A percentile compares a stretch with the other conserved stretches of the same genome.
These are phyloP conservation scores for Suillus subluteus DNA, from an alignment of 768 basidiomycete genomes.

Conservation along the genomic window DNA sequence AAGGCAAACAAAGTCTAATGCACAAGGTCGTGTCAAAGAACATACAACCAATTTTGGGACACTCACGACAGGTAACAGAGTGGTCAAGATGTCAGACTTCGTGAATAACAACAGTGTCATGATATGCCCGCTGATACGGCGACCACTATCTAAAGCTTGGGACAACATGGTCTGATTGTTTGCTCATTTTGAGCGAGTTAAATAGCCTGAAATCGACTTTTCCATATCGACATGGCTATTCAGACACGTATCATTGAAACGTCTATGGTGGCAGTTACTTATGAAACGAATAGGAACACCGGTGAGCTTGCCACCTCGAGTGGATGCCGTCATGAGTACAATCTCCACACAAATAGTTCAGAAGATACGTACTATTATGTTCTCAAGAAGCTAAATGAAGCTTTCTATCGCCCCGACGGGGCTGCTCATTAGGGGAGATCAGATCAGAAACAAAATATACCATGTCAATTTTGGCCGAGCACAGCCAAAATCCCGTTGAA, in stretches of 20 bases:
- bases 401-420: not conserved
- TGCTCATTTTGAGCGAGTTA: not conserved
- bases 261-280: not conserved
- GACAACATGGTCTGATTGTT: slow-evolving; percentile 1
- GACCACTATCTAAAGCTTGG: slow-evolving; percentile 1
- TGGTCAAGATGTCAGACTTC: slow-evolving; percentile 14
- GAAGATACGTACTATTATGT: too few relatives aligned
- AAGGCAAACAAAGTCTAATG: slow-evolving; percentile 30
- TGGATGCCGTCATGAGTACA: not conserved
- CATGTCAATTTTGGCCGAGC: too few relatives aligned
- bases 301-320: too few relatives aligned
- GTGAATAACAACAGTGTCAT: slow-evolving; percentile 14
- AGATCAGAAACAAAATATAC: not conserved
- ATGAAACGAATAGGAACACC: not conserved
- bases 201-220: not conserved
- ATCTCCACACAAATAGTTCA: not conserved
- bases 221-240: not conserved
- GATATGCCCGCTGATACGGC: slow-evolving; percentile 16
- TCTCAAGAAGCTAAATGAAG: not conserved
- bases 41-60: not conserved
- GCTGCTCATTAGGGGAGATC: not conserved
- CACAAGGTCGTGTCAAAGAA: not conserved
- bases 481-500: too few relatives aligned
- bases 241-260: not conserved
- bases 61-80: slow-evolving; percentile 14